Evolutionary conservation across 352 stramenopile species (phyloP), one percentile per base, ranked within the genome.

Genomic region (Pythium sukuiense): DNA sequence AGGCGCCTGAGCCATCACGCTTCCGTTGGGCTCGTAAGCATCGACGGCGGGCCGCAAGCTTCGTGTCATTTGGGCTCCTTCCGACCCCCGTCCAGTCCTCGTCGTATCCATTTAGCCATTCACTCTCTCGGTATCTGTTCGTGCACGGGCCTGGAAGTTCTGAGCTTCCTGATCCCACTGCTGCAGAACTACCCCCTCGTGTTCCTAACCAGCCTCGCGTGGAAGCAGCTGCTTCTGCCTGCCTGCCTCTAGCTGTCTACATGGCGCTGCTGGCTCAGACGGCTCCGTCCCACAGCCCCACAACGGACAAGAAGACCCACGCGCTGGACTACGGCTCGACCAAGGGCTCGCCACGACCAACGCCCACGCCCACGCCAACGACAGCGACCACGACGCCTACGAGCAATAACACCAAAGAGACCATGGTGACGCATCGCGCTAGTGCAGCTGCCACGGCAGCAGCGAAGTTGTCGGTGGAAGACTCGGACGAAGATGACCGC

Each of bases 371-470:
- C 24, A 53, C 33, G 54, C 20, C 20, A 24, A 39, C 54, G n/a
- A 37, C 37, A 41, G 20, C 39, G 45, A 27, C 27, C 41, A 41
- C 13, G 7, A 63, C 45, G 46, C n/a, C 41, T 41, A 39, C 46
- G 20, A 14, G n/a, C 43, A 46, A 65, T 20, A 55, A 33, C 26
- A 55, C 35, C 27, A 20, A 37, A 43, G 48, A 62, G 43, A 43
- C 43, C 24, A 57, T 63, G 54, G 33, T 69, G 13, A 69, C 45
- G 55, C 63, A 69, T 32, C 63, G 63, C 27, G 32, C 55, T 2
- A 59, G 7, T 16, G 52, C 53, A 1, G 55, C 55, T 20, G 52
- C 59, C 14, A 43, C 59, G 14, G 37, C 46, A 14, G 59, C 59
- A 24, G 50, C 16, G 33, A 61, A 37, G 27, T 20, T 56, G 33